Evolutionary conservation across 2,329 filamentous ascomycete species (phyloP).

Genomic region (Fusarium dimerum): DNA sequence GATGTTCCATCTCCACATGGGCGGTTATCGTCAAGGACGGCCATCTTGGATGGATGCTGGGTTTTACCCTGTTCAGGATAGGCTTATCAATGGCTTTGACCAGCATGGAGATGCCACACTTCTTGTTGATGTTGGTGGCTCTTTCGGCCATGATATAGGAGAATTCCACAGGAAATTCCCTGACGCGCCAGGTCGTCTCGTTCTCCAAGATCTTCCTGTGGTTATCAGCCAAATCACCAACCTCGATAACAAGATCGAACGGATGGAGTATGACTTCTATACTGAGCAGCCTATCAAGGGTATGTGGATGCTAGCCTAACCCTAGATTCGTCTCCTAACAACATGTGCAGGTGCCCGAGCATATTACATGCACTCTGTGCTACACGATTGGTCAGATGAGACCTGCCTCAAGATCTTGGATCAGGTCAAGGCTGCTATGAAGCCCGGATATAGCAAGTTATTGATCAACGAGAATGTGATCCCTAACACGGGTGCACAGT

Average conservation of each 20-base stretch:
- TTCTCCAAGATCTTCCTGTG: slow-evolving; percentile 50
- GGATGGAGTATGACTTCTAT: slow-evolving; percentile 48
- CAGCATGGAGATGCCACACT: slow-evolving; percentile 25
- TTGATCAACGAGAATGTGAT: slow-evolving; percentile 42
- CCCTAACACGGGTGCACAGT: slow-evolving; percentile 34
- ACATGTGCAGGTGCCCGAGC: slow-evolving; percentile 33
- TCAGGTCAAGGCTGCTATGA: slow-evolving; percentile 37
- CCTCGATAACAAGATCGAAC: slow-evolving; percentile 32
- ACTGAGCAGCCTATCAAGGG: slow-evolving; percentile 47
- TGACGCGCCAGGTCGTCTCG: slow-evolving; percentile 39
- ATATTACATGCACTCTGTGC: slow-evolving; percentile 43
- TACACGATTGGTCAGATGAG: slow-evolving; percentile 45
- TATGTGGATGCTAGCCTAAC: slow-evolving; percentile 3
- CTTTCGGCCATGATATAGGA: slow-evolving; percentile 37
- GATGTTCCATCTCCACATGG: slow-evolving; percentile 42
- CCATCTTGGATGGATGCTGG: slow-evolving; percentile 37
- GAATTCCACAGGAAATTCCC: slow-evolving; percentile 38
- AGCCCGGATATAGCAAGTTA: slow-evolving; percentile 39
- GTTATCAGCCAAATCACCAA: slow-evolving; percentile 38
- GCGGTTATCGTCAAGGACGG: slow-evolving; percentile 36
- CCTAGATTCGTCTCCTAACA: background rate
- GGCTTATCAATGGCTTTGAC: slow-evolving; percentile 31
- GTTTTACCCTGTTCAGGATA: slow-evolving; percentile 38
- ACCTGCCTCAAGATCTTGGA: slow-evolving; percentile 33
- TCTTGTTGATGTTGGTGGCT: slow-evolving; percentile 39